phyloP scores from a whole-genome alignment of 257 asterid species.

The Osmanthus fragrans region DNA sequence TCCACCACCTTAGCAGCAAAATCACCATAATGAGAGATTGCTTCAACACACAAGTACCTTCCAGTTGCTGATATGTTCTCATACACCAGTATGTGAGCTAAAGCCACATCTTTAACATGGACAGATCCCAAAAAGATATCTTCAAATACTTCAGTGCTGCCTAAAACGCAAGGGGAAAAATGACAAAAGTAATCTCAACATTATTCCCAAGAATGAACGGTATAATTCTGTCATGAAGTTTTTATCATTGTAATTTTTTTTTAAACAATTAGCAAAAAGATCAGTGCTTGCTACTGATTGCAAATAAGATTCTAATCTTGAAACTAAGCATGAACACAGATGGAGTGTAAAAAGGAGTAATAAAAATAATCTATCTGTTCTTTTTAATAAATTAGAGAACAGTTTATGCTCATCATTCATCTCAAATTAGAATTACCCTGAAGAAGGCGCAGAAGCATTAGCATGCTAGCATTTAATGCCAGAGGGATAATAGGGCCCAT shows the following conservation, averaged over 20 bases:
- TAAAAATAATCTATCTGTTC: not conserved
- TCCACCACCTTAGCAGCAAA: conserved; percentile 79
- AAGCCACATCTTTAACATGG: conserved; percentile 83
- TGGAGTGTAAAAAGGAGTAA: not conserved
- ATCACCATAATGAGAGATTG: conserved; percentile 70
- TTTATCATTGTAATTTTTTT: not conserved
- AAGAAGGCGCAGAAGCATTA: conserved; percentile 66
- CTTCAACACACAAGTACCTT: conserved; percentile 78
- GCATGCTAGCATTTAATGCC: conserved; percentile 74
- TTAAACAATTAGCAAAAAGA: not conserved
- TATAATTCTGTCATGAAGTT: not conserved
- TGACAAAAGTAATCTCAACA: conserved; percentile 22
- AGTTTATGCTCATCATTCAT: not conserved
- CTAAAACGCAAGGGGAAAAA: conserved; percentile 36
- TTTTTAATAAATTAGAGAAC: not conserved
- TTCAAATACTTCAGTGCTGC: conserved; percentile 47
- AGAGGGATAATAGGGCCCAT: conserved; percentile 84
- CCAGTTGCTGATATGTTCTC: conserved; percentile 75
- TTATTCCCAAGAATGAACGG: not conserved
- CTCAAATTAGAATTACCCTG: conserved; percentile 52
- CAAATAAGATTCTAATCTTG: not conserved
- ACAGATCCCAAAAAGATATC: conserved; percentile 71
- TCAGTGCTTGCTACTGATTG: not conserved
- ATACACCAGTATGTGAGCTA: conserved; percentile 74
- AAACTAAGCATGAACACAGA: not conserved